Evolutionary conservation across 306 rosid species (phyloP).

Genomic region (Gastrolobium villosum): DNA sequence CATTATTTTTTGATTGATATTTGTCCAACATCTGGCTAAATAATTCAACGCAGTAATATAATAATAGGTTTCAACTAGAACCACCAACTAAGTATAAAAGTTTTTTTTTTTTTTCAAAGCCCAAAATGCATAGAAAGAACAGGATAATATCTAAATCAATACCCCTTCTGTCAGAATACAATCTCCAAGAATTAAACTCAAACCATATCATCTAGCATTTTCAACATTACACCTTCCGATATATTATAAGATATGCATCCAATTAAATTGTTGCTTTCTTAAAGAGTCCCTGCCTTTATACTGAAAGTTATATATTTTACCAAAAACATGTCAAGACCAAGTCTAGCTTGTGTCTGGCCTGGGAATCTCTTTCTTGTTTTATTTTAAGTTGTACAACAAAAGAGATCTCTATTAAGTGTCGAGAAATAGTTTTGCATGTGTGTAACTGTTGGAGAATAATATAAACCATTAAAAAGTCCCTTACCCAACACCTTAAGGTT

Average conservation of each 20-base stretch:
- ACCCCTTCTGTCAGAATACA: neutral
- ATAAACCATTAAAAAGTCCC: too few species aligned
- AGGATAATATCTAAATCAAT: neutral
- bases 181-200: neutral
- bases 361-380: neutral
- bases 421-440: neutral
- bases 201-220: neutral
- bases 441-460: too few species aligned
- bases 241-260: slow-evolving; percentile 6
- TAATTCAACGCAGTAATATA: slow-evolving; percentile 14
- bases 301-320: slow-evolving; percentile 21
- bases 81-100: neutral
- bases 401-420: neutral
- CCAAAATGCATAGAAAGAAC: neutral
- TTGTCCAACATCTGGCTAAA: slow-evolving; percentile 35
- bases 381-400: neutral
- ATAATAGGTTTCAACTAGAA: slow-evolving; percentile 39
- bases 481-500: too few species aligned
- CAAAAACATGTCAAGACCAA: neutral
- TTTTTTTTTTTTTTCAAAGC: neutral
- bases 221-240: slow-evolving; percentile 1
- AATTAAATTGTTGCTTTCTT: neutral
- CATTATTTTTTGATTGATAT: slow-evolving; percentile 36
- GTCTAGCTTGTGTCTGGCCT: neutral
- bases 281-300: slow-evolving; percentile 1